These are phyloP conservation scores for Echinosophora koreensis DNA, from an alignment of 306 rosid genomes.

Conservation along the genomic window DNA sequence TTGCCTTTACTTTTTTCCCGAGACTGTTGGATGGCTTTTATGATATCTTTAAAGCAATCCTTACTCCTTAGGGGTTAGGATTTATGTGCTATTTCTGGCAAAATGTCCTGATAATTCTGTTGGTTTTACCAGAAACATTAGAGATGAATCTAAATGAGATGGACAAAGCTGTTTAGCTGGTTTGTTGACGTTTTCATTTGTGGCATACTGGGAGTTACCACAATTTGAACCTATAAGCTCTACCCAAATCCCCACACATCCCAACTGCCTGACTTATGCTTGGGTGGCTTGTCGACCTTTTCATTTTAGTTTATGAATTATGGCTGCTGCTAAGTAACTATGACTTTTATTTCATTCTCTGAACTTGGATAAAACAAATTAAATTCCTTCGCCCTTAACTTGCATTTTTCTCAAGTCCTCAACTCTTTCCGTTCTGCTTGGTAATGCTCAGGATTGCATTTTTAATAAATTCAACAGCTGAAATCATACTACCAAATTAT, in stretches of 20 bases:
- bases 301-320: not conserved
- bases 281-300: not conserved
- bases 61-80: not conserved
- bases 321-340: not conserved
- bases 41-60: slow-evolving; percentile 12
- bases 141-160: slow-evolving; percentile 32
- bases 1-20: not conserved
- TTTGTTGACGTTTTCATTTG: slow-evolving; percentile 36
- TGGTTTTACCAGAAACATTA: slow-evolving; percentile 11
- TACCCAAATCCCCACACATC: slow-evolving; percentile 10
- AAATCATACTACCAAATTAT: no score
- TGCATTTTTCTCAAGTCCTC: no score
- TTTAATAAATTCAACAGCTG: no score
- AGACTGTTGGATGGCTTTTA: not conserved
- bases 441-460: no score
- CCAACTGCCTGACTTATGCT: slow-evolving; percentile 9
- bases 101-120: slow-evolving; percentile 18
- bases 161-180: not conserved
- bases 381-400: not conserved
- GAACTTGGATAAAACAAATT: not conserved
- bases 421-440: no score
- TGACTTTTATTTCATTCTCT: not conserved
- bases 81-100: slow-evolving; percentile 26
- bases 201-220: slow-evolving; percentile 23
- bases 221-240: not conserved